Conservation (phyloP, 148 eudicot genomes). For the Nyssa sinensis region DNA sequence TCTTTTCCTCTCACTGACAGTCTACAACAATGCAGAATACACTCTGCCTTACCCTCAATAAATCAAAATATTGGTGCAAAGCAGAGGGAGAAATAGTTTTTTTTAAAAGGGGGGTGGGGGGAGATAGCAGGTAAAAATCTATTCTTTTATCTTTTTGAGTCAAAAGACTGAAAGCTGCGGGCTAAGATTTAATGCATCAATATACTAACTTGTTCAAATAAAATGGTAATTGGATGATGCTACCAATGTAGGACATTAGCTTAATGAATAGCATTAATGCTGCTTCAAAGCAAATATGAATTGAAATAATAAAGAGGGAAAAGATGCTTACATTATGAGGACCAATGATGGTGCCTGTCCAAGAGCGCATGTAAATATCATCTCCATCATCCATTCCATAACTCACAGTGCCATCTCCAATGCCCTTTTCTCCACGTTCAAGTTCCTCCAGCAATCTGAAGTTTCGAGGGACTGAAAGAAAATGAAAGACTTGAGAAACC, state of each 20-base stretch:
- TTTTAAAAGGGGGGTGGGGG: too few relatives aligned
- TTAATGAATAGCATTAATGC: not conserved
- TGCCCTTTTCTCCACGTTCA: constrained; percentile 27
- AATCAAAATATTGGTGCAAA: too few relatives aligned
- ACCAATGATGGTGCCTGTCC: constrained; percentile 76
- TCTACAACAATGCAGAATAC: too few relatives aligned
- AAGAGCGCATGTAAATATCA: constrained; percentile 24
- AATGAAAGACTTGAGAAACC: not conserved
- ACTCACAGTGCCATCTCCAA: constrained; percentile 25
- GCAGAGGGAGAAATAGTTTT: too few relatives aligned
- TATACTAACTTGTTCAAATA: too few relatives aligned
- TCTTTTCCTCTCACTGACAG: too few relatives aligned
- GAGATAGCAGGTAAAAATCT: too few relatives aligned
- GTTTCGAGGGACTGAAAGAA: constrained; percentile 61
- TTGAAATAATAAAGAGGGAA: not conserved
- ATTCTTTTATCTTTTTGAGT: not conserved
- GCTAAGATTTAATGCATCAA: not conserved
- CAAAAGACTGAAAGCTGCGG: not conserved
- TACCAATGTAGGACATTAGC: not conserved
- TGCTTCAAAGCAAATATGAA: not conserved
- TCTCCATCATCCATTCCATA: constrained; percentile 33
- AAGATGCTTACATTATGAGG: constrained; percentile 50
- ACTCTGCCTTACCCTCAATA: too few relatives aligned
- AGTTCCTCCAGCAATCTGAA: constrained; percentile 65
- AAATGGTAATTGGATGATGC: not conserved